A percentile compares a stretch with the other conserved stretches of the same genome.
Conservation (phyloP, 108 stramenopile species). For the Nitzschia sp. region DNA sequence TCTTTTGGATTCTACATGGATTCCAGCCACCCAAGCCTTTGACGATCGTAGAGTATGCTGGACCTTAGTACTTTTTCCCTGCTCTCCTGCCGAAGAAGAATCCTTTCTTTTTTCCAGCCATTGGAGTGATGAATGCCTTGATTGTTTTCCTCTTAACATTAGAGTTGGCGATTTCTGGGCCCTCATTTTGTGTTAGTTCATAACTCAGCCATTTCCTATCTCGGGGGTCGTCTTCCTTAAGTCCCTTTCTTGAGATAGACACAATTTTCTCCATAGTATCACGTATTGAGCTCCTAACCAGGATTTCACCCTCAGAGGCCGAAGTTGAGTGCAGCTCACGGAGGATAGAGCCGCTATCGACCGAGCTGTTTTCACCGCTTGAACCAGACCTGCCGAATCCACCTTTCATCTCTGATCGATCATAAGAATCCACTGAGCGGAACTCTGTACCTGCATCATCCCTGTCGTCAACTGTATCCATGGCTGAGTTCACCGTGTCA, state of each 20-base stretch:
- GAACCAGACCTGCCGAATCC: not conserved
- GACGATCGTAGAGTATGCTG: too few relatives aligned
- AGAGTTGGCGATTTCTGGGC: not conserved
- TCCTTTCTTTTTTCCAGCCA: not conserved
- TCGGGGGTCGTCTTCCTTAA: not conserved
- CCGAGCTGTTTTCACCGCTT: conserved; percentile 7
- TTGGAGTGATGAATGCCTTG: not conserved
- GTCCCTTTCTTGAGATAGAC: conserved; percentile 16
- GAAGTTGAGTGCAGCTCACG: conserved; percentile 10
- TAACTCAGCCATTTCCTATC: conserved; percentile 19
- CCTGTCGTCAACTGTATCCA: not conserved
- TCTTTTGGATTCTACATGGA: too few relatives aligned
- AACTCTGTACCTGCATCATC: conserved; percentile 6
- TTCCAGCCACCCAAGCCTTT: too few relatives aligned
- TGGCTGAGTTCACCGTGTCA: conserved; percentile 1
- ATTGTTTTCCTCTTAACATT: not conserved
- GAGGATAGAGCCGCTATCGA: conserved; percentile 1
- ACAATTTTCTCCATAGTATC: conserved; percentile 36
- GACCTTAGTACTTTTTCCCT: conserved; percentile 4
- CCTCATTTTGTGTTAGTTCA: not conserved
- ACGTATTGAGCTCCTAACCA: conserved; percentile 35
- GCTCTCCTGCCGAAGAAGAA: conserved; percentile 22
- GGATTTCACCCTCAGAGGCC: conserved; percentile 17
- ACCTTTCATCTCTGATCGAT: conserved; percentile 4
- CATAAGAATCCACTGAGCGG: conserved; percentile 12